Base-by-base conservation (phyloP, 73 alveolate genomes). In the Paramecium sexaurelia region DNA sequence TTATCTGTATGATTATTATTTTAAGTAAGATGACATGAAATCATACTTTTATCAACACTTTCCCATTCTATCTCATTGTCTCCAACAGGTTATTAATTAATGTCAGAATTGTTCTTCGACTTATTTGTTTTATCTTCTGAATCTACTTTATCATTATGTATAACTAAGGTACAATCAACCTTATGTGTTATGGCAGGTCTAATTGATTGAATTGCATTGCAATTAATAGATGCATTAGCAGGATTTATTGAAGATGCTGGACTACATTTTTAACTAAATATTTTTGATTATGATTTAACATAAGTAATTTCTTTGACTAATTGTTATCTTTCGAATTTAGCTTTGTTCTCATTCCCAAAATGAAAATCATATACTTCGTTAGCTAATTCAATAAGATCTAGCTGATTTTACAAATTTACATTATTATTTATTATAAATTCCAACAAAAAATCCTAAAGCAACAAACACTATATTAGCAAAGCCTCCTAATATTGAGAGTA, bases 401-500 rank as follows among this genome's bases (percentile, higher is more conserved):
- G 17, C 15, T 61, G 20, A 56, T 13, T 20, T 24, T 24, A 24
- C 5, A 24, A 3, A 7, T 8, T 20, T 39, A 19, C 85, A 75
- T 75, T 29, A 39, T 75, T 75, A 37, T 39, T 41, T 75, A 75
- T 75, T 75, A 75, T 75, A 75, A 17, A 36, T 26, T 5, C 71
- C 89, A 36, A 41, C 89, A 36, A 75, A 75, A 19, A 75, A 75
- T 7, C 89, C 89, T 17, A 75, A 39, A 20, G n/a, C 36, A 6
- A 75, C 89, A 36, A 75, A n/a, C 10, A 75, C 69, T 8, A 75
- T 75, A 75, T 75, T 75, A 17, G 69, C 89, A 75, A 75, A 75
- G 15, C 89, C 89, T 36, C 89, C 89, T 20, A 75, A 75, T 11
- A 26, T n/a, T 39, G 89, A 75, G 3, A 75, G 68, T 19, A 75